Conservation (phyloP, 257 asterid species). For the Solanum tacnaense region DNA sequence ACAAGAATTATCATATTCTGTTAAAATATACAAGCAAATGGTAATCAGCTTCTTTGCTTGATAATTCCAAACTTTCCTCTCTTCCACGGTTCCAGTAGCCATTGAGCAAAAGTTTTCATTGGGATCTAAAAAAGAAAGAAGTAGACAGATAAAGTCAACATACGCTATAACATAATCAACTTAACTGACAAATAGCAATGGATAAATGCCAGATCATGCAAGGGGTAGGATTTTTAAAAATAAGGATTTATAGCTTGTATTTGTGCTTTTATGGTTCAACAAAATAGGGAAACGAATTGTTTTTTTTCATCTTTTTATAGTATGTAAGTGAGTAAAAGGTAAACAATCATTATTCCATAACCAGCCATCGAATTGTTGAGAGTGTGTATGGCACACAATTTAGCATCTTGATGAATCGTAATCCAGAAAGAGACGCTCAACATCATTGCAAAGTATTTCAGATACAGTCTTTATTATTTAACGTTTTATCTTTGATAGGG, state of each 20-base stretch:
- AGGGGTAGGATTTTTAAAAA: not conserved
- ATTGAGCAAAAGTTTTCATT: conserved; percentile 54
- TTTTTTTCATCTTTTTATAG: not conserved
- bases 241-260: not conserved
- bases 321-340: not conserved
- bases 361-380: not conserved
- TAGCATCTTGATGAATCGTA: not conserved
- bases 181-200: not conserved
- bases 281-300: not conserved
- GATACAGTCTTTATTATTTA: too few relatives aligned
- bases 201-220: not conserved
- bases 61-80: conserved; percentile 63
- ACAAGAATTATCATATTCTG: conserved; percentile 41
- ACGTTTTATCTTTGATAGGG: too few relatives aligned
- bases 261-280: not conserved
- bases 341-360: not conserved
- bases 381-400: not conserved
- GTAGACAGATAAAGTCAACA: not conserved
- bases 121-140: conserved; percentile 25
- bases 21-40: conserved; percentile 57
- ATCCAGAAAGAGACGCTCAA: not conserved
- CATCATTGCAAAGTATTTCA: too few relatives aligned
- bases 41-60: conserved; percentile 75
- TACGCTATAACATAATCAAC: too few relatives aligned
- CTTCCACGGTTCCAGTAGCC: conserved; percentile 60